These are phyloP conservation scores for Arbutus unedo DNA, from an alignment of 148 eudicot genomes.

Conservation along the genomic window DNA sequence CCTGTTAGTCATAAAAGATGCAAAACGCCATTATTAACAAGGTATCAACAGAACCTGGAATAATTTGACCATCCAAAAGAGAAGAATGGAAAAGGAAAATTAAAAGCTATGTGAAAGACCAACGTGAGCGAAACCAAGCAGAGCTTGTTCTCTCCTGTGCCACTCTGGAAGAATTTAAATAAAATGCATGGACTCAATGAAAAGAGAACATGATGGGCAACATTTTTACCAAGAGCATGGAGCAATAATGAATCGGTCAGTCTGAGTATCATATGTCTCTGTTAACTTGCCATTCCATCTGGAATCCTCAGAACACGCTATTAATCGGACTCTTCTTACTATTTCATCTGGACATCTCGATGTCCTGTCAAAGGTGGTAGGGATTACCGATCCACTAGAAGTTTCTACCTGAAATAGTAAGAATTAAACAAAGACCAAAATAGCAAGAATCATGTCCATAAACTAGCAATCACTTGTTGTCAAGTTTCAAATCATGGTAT, in stretches of 20 bases:
- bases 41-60: not conserved
- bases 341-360: constrained; percentile 88
- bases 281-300: constrained; percentile 58
- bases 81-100: not conserved
- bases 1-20: constrained; percentile 34
- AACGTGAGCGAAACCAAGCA: not conserved
- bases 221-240: constrained; percentile 67
- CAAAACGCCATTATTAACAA: not conserved
- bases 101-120: not conserved
- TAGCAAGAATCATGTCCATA: not conserved
- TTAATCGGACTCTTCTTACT: constrained; percentile 69
- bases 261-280: constrained; percentile 75
- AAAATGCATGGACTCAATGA: not conserved
- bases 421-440: constrained; percentile 3
- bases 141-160: not conserved
- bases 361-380: constrained; percentile 69
- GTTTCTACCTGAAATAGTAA: constrained; percentile 59
- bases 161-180: not conserved
- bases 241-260: constrained; percentile 65
- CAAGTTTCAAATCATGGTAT: not conserved
- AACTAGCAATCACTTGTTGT: not conserved
- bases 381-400: constrained; percentile 58
- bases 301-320: constrained; percentile 59
- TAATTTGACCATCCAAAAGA: not conserved
- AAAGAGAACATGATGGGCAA: not conserved